Percentiles rank a stretch among this genome's conserved stretches.
Evolutionary conservation across 176 grass and related monocot species (phyloP).

Genomic region (Triticum turgidum): DNA sequence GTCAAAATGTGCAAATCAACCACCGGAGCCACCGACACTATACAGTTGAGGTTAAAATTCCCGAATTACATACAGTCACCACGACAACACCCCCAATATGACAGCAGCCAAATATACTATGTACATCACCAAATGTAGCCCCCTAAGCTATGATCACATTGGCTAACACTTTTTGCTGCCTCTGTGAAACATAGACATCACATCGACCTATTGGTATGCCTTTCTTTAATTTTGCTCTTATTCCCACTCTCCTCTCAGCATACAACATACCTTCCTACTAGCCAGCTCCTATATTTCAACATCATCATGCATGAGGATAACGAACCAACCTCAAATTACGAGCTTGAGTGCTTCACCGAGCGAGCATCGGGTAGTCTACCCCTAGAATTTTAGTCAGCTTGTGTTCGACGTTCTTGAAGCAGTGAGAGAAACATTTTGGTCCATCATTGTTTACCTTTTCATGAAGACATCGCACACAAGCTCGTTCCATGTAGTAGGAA

Average conservation of each 20-base stretch:
- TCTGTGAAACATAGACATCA: slow-evolving; percentile 4
- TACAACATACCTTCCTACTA: slow-evolving; percentile 24
- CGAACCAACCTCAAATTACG: too few relatives aligned
- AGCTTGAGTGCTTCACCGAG: too few relatives aligned
- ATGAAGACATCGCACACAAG: too few relatives aligned
- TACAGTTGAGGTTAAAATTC: background rate
- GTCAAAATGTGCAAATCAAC: too few relatives aligned
- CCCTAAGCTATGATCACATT: background rate
- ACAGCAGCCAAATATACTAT: background rate
- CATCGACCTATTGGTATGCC: background rate
- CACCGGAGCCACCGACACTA: background rate
- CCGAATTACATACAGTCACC: background rate
- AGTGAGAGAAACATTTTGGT: too few relatives aligned
- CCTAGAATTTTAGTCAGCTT: too few relatives aligned
- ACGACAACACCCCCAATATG: background rate
- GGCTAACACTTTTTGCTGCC: background rate
- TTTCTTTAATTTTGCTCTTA: background rate
- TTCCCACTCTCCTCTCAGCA: slow-evolving; percentile 1
- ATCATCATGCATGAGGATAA: background rate
- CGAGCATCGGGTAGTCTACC: too few relatives aligned
- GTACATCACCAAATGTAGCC: background rate
- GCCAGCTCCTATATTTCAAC: background rate
- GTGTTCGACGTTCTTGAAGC: too few relatives aligned
- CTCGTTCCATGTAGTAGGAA: too few relatives aligned
- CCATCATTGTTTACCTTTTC: too few relatives aligned